Percentiles rank a stretch among this genome's conserved stretches.
Evolutionary conservation across 148 eudicot species (phyloP).

Genomic region (Polygonum aviculare): DNA sequence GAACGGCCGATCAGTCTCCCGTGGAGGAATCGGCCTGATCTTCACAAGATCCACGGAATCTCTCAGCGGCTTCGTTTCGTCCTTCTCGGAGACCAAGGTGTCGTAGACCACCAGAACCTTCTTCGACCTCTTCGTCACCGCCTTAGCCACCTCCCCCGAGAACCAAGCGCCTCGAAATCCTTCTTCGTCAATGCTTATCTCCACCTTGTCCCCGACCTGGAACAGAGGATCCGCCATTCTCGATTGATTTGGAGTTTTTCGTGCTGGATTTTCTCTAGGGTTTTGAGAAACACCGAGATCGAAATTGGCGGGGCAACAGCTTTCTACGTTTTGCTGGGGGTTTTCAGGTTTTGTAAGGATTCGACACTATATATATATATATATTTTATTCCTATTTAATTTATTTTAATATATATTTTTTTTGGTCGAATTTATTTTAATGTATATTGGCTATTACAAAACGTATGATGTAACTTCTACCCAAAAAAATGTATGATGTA

Average conservation of each 20-base stretch:
- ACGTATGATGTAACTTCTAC: too few relatives aligned
- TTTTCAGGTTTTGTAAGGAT: too few relatives aligned
- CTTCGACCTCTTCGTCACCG: conserved; percentile 19
- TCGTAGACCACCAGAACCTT: conserved; percentile 52
- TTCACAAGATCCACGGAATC: conserved; percentile 61
- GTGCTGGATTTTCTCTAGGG: background rate
- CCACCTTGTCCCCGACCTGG: conserved; percentile 50
- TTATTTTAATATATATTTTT: too few relatives aligned
- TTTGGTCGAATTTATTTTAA: too few relatives aligned
- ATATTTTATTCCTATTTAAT: too few relatives aligned
- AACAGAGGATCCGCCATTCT: conserved; percentile 28
- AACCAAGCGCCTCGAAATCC: conserved; percentile 92
- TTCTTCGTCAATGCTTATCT: conserved; percentile 67
- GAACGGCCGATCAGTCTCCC: conserved; percentile 30
- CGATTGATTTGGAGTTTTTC: background rate
- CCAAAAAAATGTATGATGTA: too few relatives aligned
- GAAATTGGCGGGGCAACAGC: background rate
- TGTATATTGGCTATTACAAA: too few relatives aligned
- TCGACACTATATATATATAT: too few relatives aligned
- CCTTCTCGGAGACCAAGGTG: conserved; percentile 33
- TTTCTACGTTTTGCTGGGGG: background rate
- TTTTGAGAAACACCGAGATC: background rate
- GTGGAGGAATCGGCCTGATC: conserved; percentile 59
- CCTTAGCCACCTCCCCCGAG: conserved; percentile 41
- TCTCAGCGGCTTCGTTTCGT: conserved; percentile 27